Evolutionary conservation across 1,139 yeast genomes (phyloP).

Genomic region (Candida sp.): DNA sequence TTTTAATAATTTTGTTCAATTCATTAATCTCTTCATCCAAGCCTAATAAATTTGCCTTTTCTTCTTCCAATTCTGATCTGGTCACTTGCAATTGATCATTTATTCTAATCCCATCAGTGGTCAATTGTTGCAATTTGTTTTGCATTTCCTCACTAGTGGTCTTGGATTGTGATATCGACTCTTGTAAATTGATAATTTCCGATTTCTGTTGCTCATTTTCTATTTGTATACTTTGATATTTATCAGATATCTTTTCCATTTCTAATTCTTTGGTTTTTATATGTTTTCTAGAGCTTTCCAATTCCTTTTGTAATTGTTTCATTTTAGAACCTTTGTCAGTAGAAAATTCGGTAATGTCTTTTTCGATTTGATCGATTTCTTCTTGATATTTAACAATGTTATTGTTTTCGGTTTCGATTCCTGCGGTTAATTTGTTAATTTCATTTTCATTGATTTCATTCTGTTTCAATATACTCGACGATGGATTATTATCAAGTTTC

Average conservation of each 20-base stretch:
- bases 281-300: constrained; percentile 33
- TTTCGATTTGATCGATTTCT: constrained; percentile 59
- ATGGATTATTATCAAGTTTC: constrained; percentile 59
- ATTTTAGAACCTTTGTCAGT: constrained; percentile 79
- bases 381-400: constrained; percentile 19
- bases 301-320: constrained; percentile 60
- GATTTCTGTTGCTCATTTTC: constrained; percentile 66
- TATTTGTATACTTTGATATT: constrained; percentile 63
- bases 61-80: constrained; percentile 52
- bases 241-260: constrained; percentile 46
- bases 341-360: constrained; percentile 80
- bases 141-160: constrained; percentile 36
- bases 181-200: constrained; percentile 50
- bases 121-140: constrained; percentile 24
- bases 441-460: constrained; percentile 48
- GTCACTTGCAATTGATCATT: constrained; percentile 30
- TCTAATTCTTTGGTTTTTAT: constrained; percentile 38
- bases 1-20: constrained; percentile 48
- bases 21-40: constrained; percentile 77
- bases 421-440: constrained; percentile 40
- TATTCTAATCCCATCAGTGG: constrained; percentile 23
- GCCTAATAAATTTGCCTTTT: constrained; percentile 61
- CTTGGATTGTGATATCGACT: constrained; percentile 33
- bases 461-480: constrained; percentile 52
- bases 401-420: constrained; percentile 31